These are phyloP conservation scores for Rhizomucor miehei DNA, from an alignment of 371 early-diverging fungal genomes.

Conservation along the genomic window DNA sequence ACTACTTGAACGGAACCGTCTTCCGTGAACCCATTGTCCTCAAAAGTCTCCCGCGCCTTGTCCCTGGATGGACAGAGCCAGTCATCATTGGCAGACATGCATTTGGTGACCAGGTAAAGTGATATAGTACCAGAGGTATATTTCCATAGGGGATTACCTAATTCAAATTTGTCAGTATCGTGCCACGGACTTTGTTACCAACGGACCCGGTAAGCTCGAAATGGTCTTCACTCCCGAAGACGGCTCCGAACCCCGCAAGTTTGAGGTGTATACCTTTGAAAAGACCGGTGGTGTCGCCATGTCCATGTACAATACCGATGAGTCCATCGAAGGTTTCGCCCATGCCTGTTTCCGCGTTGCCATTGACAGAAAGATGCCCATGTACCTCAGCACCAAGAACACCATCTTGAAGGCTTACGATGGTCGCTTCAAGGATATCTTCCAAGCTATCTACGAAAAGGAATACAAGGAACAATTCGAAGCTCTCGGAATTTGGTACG, in stretches of 20 bases:
- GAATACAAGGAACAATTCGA: constrained; percentile 74
- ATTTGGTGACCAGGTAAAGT: constrained; percentile 88
- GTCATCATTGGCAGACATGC: constrained; percentile 97
- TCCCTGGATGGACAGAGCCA: constrained; percentile 94
- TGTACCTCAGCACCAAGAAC: constrained; percentile 97
- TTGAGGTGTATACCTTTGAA: constrained; percentile 78
- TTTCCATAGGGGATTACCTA: background rate
- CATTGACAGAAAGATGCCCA: constrained; percentile 76
- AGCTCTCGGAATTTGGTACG: constrained; percentile 87
- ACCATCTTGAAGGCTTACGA: constrained; percentile 97
- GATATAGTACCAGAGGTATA: background rate
- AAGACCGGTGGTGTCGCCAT: constrained; percentile 84
- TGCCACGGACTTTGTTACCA: constrained; percentile 90
- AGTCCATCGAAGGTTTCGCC: constrained; percentile 92
- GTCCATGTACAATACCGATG: constrained; percentile 94
- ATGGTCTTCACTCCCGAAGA: constrained; percentile 85
- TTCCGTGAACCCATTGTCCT: constrained; percentile 97
- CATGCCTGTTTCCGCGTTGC: constrained; percentile 95
- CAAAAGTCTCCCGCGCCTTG: constrained; percentile 83
- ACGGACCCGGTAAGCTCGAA: constrained; percentile 88
- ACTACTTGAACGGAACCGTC: constrained; percentile 95
- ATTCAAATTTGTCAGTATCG: constrained; percentile 68
- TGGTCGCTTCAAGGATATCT: constrained; percentile 98
- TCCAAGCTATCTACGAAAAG: constrained; percentile 83
- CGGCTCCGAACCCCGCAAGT: constrained; percentile 57